These are phyloP conservation scores for Pseudoturritis turrita DNA, from an alignment of 345 rosid species.

Conservation along the genomic window DNA sequence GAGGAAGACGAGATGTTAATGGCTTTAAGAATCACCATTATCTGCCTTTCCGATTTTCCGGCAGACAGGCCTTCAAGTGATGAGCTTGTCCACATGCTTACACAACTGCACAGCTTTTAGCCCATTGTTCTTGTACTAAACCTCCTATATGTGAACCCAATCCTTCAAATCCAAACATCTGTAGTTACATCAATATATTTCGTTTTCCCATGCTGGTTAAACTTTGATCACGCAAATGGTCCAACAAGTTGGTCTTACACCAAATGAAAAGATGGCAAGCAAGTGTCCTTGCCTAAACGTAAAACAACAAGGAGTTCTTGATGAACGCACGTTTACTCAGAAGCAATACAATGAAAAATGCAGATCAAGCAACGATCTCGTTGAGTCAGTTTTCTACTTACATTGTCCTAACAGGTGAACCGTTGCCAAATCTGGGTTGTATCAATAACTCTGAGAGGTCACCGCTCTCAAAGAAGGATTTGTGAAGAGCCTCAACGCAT, in stretches of 20 bases:
- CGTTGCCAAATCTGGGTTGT: slow-evolving; percentile 31
- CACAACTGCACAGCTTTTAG: slow-evolving; percentile 89
- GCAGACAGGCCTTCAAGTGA: slow-evolving; percentile 93
- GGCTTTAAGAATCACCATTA: slow-evolving; percentile 86
- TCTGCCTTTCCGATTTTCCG: slow-evolving; percentile 81
- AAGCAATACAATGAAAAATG: slow-evolving; percentile 4
- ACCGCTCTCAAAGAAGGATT: slow-evolving; percentile 58
- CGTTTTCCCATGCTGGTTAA: neutral
- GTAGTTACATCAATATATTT: slow-evolving; percentile 1
- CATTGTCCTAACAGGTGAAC: slow-evolving; percentile 33
- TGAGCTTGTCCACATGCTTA: slow-evolving; percentile 89
- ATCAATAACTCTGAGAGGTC: slow-evolving; percentile 42
- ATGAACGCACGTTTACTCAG: neutral
- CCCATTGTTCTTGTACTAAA: slow-evolving; percentile 4
- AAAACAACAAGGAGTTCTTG: neutral
- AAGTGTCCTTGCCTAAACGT: neutral
- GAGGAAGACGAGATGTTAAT: slow-evolving; percentile 98
- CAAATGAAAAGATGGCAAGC: slow-evolving; percentile 3
- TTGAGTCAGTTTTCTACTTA: slow-evolving; percentile 24
- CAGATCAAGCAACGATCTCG: slow-evolving; percentile 14
- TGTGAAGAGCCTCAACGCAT: slow-evolving; percentile 71
- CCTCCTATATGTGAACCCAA: neutral
- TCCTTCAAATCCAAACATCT: slow-evolving; percentile 1
- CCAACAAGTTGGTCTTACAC: neutral
- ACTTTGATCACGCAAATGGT: slow-evolving; percentile 12